Evolutionary conservation across 257 asterid species (phyloP).

Genomic region (Gentiana macrophylla): DNA sequence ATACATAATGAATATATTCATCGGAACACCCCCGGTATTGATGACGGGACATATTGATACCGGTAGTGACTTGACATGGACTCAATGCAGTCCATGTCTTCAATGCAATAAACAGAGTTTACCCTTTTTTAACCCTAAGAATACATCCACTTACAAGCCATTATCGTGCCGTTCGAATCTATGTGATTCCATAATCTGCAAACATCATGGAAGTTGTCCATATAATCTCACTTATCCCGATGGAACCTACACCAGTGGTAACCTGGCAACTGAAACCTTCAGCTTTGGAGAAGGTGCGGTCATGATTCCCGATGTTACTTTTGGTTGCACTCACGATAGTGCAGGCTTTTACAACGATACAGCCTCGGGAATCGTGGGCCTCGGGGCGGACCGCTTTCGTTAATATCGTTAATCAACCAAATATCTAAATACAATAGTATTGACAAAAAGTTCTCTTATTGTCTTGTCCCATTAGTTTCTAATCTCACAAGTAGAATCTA

Average conservation of each 20-base stretch:
- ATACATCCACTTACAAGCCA: not conserved
- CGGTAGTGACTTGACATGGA: constrained; percentile 37
- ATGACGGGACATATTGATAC: constrained; percentile 28
- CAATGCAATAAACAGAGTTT: constrained; percentile 18
- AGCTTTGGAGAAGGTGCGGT: constrained; percentile 12
- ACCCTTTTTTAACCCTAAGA: constrained; percentile 20
- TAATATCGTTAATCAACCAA: constrained; percentile 40
- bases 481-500: constrained; percentile 26
- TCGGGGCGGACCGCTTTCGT: constrained; percentile 41
- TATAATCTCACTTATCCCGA: constrained; percentile 27
- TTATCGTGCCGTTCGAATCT: not conserved
- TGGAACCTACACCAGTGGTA: constrained; percentile 24
- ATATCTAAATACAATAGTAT: constrained; percentile 13
- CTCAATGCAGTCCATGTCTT: constrained; percentile 35
- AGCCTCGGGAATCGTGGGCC: constrained; percentile 51
- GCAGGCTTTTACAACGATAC: constrained; percentile 14
- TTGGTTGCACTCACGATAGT: constrained; percentile 48
- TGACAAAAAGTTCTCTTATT: constrained; percentile 45
- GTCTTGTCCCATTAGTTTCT: constrained; percentile 29
- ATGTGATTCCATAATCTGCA: not conserved
- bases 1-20: constrained; percentile 21
- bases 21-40: constrained; percentile 31
- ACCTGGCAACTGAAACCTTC: constrained; percentile 37
- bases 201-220: constrained; percentile 11
- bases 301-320: constrained; percentile 16